Conservation (phyloP, 225 moss, liverwort and hornwort species). For the Polytrichum commune region DNA sequence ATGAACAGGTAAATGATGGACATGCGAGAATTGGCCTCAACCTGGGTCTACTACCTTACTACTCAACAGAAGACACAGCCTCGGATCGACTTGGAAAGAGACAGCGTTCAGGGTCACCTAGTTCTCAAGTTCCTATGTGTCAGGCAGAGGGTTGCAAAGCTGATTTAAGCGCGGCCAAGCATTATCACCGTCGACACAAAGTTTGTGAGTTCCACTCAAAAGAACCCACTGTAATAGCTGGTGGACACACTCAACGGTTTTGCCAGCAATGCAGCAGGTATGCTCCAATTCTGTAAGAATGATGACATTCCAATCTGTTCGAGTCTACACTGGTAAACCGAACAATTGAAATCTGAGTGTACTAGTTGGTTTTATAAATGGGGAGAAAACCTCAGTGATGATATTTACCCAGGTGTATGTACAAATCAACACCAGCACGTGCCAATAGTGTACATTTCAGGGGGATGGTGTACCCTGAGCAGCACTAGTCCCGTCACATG, state of each 20-base stretch:
- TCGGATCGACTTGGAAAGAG: slow-evolving; percentile 74
- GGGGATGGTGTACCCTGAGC: too few species aligned
- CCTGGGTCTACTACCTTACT: slow-evolving; percentile 91
- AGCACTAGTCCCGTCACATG: too few species aligned
- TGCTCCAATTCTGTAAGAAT: too few species aligned
- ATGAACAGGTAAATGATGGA: slow-evolving; percentile 61
- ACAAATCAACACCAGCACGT: too few species aligned
- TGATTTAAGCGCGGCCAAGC: slow-evolving; percentile 86
- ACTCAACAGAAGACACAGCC: slow-evolving; percentile 84
- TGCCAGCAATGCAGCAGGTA: slow-evolving; percentile 99
- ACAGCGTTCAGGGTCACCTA: slow-evolving; percentile 78
- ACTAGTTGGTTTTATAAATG: too few species aligned
- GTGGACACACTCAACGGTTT: slow-evolving; percentile 78
- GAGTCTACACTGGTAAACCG: too few species aligned
- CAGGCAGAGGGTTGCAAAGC: slow-evolving; percentile 94
- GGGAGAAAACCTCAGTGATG: too few species aligned
- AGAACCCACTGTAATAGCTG: slow-evolving; percentile 69
- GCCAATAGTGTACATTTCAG: too few species aligned
- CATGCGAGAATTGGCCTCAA: slow-evolving; percentile 83
- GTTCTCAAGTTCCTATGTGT: slow-evolving; percentile 83
- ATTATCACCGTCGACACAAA: slow-evolving; percentile 94
- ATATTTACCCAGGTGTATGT: too few species aligned
- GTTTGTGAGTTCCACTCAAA: slow-evolving; percentile 96
- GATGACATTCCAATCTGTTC: too few species aligned
- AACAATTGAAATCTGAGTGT: too few species aligned